phyloP scores from a whole-genome alignment of 164 flowering plant genomes.

The Magnolia sinica region DNA sequence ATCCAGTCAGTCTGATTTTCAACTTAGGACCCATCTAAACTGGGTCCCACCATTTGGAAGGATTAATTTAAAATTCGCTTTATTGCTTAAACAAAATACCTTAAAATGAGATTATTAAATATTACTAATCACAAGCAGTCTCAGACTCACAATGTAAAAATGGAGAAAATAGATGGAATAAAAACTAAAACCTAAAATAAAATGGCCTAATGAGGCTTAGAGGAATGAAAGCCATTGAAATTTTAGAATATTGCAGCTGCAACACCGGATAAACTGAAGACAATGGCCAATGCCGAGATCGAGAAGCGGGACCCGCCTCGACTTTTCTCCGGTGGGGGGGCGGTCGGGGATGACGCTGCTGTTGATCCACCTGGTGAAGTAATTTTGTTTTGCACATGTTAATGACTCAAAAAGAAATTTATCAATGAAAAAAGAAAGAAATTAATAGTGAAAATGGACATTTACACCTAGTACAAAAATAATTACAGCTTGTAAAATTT shows the following conservation, averaged over 20 bases:
- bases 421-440: too few relatives aligned
- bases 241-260: background rate
- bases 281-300: background rate
- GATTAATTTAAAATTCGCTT: too few relatives aligned
- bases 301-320: background rate
- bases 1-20: too few relatives aligned
- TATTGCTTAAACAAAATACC: too few relatives aligned
- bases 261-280: background rate
- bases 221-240: background rate
- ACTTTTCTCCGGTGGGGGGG: background rate
- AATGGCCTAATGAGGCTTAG: background rate
- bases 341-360: background rate
- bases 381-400: too few relatives aligned
- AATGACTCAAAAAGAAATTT: background rate
- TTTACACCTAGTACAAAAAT: too few relatives aligned
- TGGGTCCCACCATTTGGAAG: background rate
- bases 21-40: too few relatives aligned
- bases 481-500: too few relatives aligned
- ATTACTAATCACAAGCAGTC: background rate
- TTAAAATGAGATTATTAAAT: too few relatives aligned
- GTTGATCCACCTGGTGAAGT: background rate
- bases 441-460: too few relatives aligned
- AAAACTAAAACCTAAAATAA: background rate
- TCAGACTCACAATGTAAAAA: background rate
- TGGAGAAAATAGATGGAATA: background rate